Base-by-base conservation (phyloP, 805 yeast species). In the Metschnikowia cerradonensis region DNA sequence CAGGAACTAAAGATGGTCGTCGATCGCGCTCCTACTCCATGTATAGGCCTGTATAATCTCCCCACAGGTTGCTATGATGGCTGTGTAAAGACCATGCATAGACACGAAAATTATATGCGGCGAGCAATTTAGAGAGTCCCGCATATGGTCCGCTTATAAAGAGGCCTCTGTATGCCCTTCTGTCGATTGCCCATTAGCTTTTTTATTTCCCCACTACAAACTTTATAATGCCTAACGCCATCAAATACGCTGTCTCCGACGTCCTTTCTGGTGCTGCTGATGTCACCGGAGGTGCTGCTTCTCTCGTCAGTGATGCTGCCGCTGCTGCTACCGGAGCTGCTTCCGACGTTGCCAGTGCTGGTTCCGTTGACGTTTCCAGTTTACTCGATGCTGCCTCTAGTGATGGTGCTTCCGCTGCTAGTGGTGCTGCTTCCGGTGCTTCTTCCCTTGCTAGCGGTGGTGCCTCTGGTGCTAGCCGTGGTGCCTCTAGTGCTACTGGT, bases 231-330 rank as follows among this genome's bases (percentile, higher is more conserved):
- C 47, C 47, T 35, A 66, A 66, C 68, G 71, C 71, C 46, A 62
- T 65, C 48, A 55, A 67, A 35, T 65, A 50, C 60, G 70, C 67
- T 43, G 66, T 65, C 41, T 37, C 53, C 34, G 51, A 45, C 49
- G 47, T 31, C 34, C 33, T 33, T 49, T 35, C 54, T 19, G 50
- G 41, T 40, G 44, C 45, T 39, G 54, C 42, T 26, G 41, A 49
- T 3, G 40, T 34, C 4, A 39, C 48, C 11, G 41, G 34, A 10
- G 52, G 42, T 17, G 58, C 20, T 10, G 44, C 40, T 20, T 19
- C 26, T 36, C 19, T 32, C 2, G 48, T 39, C 10, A 52, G 20
- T 7, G 47, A 41, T 8, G 53, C 32, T 17, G 49, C 48, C 7
- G 50, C 48, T 8, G 47, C 47, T 34, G 51, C 43, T 22, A 56